phyloP scores from a whole-genome alignment of 352 stramenopile species.

The Phytophthora pseudosyringae region DNA sequence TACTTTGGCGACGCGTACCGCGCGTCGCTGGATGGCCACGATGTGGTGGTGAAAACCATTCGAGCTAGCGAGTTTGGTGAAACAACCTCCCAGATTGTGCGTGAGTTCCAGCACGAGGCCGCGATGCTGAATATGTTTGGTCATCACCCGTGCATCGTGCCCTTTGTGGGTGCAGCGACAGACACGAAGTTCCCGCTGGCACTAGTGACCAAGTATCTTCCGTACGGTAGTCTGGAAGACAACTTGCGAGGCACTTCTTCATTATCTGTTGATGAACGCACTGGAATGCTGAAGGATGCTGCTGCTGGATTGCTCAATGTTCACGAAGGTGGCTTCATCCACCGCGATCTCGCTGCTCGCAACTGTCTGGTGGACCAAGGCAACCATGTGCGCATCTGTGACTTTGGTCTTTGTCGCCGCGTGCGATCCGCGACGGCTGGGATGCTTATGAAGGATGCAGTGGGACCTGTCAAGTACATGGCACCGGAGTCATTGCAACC shows the following conservation, averaged over 20 bases:
- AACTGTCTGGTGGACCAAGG: constrained; percentile 81
- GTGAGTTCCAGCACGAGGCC: constrained; percentile 86
- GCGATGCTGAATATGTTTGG: constrained; percentile 86
- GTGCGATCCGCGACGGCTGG: constrained; percentile 57
- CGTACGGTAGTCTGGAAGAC: constrained; percentile 75
- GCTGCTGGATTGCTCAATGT: constrained; percentile 82
- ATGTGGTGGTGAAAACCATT: constrained; percentile 88
- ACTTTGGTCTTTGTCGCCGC: constrained; percentile 80
- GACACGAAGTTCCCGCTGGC: constrained; percentile 69
- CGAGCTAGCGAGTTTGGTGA: constrained; percentile 78
- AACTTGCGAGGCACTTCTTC: constrained; percentile 50
- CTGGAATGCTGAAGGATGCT: constrained; percentile 74
- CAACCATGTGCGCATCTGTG: constrained; percentile 72
- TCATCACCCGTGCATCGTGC: constrained; percentile 80
- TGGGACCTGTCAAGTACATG: constrained; percentile 87
- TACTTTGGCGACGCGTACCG: constrained; percentile 86
- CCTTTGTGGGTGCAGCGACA: constrained; percentile 81
- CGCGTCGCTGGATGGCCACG: constrained; percentile 60
- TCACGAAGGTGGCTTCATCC: constrained; percentile 86
- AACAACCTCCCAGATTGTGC: constrained; percentile 72
- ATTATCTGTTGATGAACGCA: constrained; percentile 51
- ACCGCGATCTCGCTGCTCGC: constrained; percentile 78
- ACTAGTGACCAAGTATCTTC: constrained; percentile 79
- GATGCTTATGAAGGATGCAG: constrained; percentile 67
- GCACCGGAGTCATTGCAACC: constrained; percentile 80